Base-by-base conservation (phyloP, 345 rosid species). In the Nasturtium officinale region DNA sequence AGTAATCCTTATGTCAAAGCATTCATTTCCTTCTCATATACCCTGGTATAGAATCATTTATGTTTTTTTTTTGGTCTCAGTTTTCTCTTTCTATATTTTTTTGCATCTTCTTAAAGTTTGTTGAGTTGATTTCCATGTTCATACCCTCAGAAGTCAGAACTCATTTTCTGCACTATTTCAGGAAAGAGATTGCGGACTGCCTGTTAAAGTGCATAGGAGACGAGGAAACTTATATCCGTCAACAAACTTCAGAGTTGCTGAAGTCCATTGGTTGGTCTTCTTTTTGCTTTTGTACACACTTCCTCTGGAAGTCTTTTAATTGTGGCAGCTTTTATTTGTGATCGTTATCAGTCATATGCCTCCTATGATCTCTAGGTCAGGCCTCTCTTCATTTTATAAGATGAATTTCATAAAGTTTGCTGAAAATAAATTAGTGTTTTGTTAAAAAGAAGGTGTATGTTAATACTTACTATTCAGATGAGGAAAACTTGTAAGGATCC, bases 181-280 rank as follows among this genome's bases (percentile, higher is more conserved):
- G 97, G 98, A 86, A 84, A 82, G 86, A 82, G 58, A 81, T 90
- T 69, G 80, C 85, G 47, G 79, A 78, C 69, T 67, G 78, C 79
- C 82, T 93, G 84, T 77, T 93, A 43, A 83, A 75, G 53, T 64
- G 87, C 74, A 86, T 93, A 78, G 75, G 67, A 57, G 89, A 83
- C 72, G 85, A 86, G 79, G 93, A 92, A 68, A 48, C 55, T 65
- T 67, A 61, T 69, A 86, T 92, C 72, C 50, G 81, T 77, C 78
- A 80, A 72, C 86, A 78, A 58, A 77, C 88, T 48, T 75, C 83
- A 33, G 80, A 72, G 75, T 79, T 87, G 80, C 83, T 92, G 71
- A 83, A 87, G 25, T 69, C 81, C 73, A 85, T 89, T 23, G 91
- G 96, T 90, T 76, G 78, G 87, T 80, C 52, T 64, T 56, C 62